Evolutionary conservation across 2,329 filamentous ascomycete genomes (phyloP), one percentile per base, ranked within the genome.

Genomic region (Aureobasidium uvarum): DNA sequence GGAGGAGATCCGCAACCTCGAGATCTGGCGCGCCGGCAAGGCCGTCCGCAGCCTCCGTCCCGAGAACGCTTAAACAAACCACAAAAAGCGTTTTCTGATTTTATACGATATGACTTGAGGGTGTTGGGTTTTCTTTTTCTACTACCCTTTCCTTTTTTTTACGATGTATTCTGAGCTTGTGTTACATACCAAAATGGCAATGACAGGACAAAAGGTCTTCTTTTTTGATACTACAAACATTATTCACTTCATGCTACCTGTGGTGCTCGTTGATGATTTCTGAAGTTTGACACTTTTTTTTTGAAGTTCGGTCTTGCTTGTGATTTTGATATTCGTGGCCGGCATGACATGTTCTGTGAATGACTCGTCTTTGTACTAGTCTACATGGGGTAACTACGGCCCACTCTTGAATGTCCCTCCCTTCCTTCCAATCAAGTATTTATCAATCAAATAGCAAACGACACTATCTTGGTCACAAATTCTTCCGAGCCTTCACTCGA

Each of bases 21-120:
- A 99, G 87, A 99, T 99, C 87, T 99, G 95, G 95, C 88, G 91
- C 77, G 95, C 95, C 71, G 95, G 95, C 80, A 98, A 97, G 89
- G 91, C 95, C 74, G 95, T 99, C 75, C 90, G 94, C 72, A 74
- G 73, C 68, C 70, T 77, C 63, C 70, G 75, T 60, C 75, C 75
- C 23, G 75, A 77, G 74, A 76, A 76, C 71, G 62, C 45, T 58
- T 76, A 75, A 67, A 69, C 13, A 18, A 13, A 25, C 20, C 18
- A 10, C 3, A 48, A 45, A 60, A 60, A 23, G 20, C 18, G 56
- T 60, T 48, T 59, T 48, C 25, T n/a, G 31, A 7, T n/a, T 54
- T 63, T 38, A 52, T 63, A 54, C 48, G 60, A 63, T 51, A 51
- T 63, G 60, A 52, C 38, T 43, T 16, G 48, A 63, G 33, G 48